Conservation (phyloP, 257 asterid species). For the Solanum medicagineum region DNA sequence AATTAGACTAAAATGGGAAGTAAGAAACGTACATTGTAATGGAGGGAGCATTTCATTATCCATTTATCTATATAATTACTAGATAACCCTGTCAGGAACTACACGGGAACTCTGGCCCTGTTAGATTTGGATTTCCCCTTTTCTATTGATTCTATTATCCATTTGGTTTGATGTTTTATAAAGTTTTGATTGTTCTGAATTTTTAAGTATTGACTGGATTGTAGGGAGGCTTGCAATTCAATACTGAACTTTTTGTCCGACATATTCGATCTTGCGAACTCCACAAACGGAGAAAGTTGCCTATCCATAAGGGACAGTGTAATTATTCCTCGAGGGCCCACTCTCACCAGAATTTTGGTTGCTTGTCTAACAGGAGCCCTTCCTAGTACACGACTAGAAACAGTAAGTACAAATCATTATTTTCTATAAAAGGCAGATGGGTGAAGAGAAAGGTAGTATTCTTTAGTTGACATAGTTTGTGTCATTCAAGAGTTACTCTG, state of each 20-base stretch:
- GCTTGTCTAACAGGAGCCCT: conserved; percentile 95
- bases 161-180: background rate
- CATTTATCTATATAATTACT: background rate
- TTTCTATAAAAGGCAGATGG: background rate
- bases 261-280: conserved; percentile 67
- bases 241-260: conserved; percentile 74
- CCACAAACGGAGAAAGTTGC: conserved; percentile 51
- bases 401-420: conserved; percentile 27
- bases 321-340: conserved; percentile 68
- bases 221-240: conserved; percentile 98
- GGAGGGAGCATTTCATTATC: background rate
- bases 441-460: background rate
- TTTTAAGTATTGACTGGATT: background rate
- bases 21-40: background rate
- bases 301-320: conserved; percentile 65
- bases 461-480: background rate
- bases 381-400: conserved; percentile 82
- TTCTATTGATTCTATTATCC: background rate
- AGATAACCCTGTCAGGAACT: background rate
- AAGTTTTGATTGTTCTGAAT: background rate
- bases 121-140: background rate
- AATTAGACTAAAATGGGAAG: background rate
- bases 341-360: conserved; percentile 60
- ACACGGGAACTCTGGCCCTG: background rate
- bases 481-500: background rate